Evolutionary conservation across 345 rosid genomes (phyloP).

Genomic region (Acer campestre): DNA sequence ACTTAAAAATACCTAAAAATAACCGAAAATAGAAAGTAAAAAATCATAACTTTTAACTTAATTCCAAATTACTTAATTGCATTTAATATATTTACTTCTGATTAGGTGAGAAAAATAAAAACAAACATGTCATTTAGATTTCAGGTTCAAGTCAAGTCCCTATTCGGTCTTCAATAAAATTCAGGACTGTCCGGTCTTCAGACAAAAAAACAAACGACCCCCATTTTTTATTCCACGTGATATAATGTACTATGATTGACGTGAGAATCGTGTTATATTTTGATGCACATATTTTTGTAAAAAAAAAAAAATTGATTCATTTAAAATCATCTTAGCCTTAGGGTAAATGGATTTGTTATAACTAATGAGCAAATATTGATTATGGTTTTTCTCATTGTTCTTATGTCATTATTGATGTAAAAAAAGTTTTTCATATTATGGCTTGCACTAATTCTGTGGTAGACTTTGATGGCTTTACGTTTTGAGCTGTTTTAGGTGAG

Average conservation of each 20-base stretch:
- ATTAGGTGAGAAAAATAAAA: no score
- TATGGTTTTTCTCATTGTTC: background rate
- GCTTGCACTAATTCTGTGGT: background rate
- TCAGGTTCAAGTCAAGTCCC: no score
- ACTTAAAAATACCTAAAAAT: no score
- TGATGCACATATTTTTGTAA: background rate
- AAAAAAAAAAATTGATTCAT: background rate
- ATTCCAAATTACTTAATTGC: no score
- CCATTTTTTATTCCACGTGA: background rate
- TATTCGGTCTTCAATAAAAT: no score
- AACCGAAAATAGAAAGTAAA: no score
- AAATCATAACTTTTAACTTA: no score
- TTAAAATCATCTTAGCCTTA: background rate
- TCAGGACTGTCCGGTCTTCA: no score
- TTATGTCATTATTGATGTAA: background rate
- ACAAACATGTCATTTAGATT: no score
- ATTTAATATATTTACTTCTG: no score
- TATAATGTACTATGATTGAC: background rate
- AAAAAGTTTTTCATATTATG: background rate
- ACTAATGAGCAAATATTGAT: background rate
- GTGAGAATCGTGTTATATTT: background rate
- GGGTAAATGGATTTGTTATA: background rate
- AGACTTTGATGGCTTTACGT: slow-evolving; percentile 5
- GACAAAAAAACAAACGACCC: no score
- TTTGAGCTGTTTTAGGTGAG: slow-evolving; percentile 65